Evolutionary conservation across 225 moss, liverwort and hornwort genomes (phyloP), one percentile per base, ranked within the genome.

Genomic region (Marchantia polymorpha): DNA sequence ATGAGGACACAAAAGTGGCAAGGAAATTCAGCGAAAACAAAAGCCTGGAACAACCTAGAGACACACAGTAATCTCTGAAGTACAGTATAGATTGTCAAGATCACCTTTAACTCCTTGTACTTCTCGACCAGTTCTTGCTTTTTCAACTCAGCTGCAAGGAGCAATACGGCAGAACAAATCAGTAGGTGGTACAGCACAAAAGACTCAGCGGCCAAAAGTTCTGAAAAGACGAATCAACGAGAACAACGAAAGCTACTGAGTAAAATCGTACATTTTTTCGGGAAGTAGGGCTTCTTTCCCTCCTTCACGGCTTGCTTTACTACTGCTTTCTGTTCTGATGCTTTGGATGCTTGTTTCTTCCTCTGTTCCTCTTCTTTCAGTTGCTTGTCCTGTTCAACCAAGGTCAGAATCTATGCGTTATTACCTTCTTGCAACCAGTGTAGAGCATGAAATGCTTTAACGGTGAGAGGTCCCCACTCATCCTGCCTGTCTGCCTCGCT

Each of bases 31-130:
- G 60, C 0, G 27, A 59, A 12, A 13, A 60, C 79, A 19, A 3
- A 8, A 76, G 65, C n/a, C 14, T 23, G 46, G 16, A 73, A 64
- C 67, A 29, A 9, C 6, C 22, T 8, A 15, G 27, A 7, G 65
- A 66, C 48, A 70, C 17, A 48, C 0, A 39, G 16, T 5, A 19
- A 7, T 49, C 48, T n/a, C 30, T 13, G 0, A 67, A 67, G 30
- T 23, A 26, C 14, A 27, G 12, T 54, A 23, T 0, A 27, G 16
- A 52, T 52, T 0, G 26, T n/a, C n/a, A 8, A 22, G 4, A 76
- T 67, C 82, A 94, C 97, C 92, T 95, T 99, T 29, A 99, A 89
- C 78, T 90, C 93, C 85, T 99, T 88, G 80, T 89, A 99, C 87
- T 95, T 99, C 85, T 86, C 90, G 73, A 93, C 78, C 70, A 99